Evolutionary conservation across 2,329 filamentous ascomycete species (phyloP), one percentile per base, ranked within the genome.

Genomic region (Aureobasidium sp.): DNA sequence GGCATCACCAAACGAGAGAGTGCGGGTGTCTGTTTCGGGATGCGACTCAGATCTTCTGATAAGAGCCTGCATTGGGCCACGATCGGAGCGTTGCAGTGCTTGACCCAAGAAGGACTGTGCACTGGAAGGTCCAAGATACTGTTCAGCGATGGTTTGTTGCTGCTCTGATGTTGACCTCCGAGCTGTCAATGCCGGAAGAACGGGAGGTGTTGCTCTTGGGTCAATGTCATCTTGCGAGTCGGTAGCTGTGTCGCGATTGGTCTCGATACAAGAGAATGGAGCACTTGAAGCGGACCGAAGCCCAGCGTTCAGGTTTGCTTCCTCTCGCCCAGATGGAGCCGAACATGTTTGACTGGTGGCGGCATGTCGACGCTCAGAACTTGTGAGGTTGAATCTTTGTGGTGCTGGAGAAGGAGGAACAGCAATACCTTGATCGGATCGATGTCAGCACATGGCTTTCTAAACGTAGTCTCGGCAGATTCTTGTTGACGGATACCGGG

Each of bases 1-100:
- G 17, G 79, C 73, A 67, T 83, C 81, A 14, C 78, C 80, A 65
- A 79, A 80, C 0, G 78, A 77, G 66, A 81, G 81, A 27, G 81
- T 80, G 2, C 78, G 77, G 1, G n/a, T 59, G 6, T 59, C 56
- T 0, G 34, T 49, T 7, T 59, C 29, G 31, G 6, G 12, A 27
- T 45, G 25, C 8, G 25, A 22, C 20, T 22, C 6, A 15, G 29
- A 9, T 2, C 31, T n/a, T 41, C 8, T 22, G 17, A 15, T 20
- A 48, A n/a, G 34, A 17, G 14, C n/a, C n/a, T 39, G 15, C 7
- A 11, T 15, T 39, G 31, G 14, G 34, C 25, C 11, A 11, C 44
- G 31, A 11, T 29, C 36, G 22, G 45, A 29, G 22, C 42, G 42
- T 22, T 12, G n/a, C 15, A 59, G 25, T 27, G 56, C 56, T 20